Base-by-base conservation (phyloP, 129 eudicot genomes). In the Dittrichia graveolens region DNA sequence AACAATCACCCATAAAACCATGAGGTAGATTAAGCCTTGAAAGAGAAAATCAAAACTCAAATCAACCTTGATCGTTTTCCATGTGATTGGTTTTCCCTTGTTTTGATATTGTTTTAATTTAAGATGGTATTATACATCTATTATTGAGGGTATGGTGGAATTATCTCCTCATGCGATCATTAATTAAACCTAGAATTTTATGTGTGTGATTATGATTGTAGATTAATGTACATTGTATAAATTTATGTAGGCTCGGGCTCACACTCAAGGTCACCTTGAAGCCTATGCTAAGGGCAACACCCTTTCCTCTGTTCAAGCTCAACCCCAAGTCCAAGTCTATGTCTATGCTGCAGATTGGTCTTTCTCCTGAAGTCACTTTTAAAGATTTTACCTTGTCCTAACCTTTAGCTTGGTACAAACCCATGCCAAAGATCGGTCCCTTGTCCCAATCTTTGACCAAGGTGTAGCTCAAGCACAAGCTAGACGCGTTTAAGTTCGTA, bases 81-180 rank as follows among this genome's bases (percentile, higher is more conserved):
- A n/a, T 7, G 37, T 4, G 64, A 70, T 2, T 70, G 63, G 75
- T 70, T 64, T 64, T 3, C n/a, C n/a, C 24, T 1, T 53, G 9
- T 52, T 69, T 12, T 69, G 75, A 64, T 15, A 69, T 7, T 16
- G 3, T 54, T 55, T 38, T 39, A 50, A 5, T 37, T 12, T 12
- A 50, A 50, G 24, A 37, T 35, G 14, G 48, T 7, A 55, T 43
- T 10, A 47, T 45, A 31, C 5, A 13, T 42, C 41, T 71, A 24
- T 4, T 19, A 41, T 31, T 42, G 66, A n/a, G 44, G 56, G 5
- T 35, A 19, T 12, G 34, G 19, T 6, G 0, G 76, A 13, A 71
- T 57, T 56, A 6, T 71, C 66, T 56, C 9, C 24, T 57, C 58
- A 66, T 57, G 72, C 47, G 19, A 66, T 46, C 39, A 4, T 66